phyloP scores from a whole-genome alignment of 139 green algal species.

The Bryopsis sp. region DNA sequence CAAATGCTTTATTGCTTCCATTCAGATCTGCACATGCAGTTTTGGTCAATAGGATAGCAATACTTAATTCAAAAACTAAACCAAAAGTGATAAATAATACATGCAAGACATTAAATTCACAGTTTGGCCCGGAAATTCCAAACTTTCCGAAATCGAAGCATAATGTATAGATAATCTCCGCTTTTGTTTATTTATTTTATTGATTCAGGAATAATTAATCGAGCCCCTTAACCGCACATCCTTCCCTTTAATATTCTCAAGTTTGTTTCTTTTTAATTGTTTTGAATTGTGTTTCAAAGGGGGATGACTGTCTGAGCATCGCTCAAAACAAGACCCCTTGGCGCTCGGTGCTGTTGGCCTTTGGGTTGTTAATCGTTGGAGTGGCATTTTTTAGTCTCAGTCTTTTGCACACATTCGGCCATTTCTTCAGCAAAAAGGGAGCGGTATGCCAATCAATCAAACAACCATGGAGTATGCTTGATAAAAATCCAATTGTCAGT shows the following conservation, averaged over 20 bases:
- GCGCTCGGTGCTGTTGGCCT: neutral
- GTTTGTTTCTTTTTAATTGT: neutral
- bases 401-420: constrained; percentile 1
- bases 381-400: constrained; percentile 7
- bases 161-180: neutral
- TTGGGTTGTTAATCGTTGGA: neutral
- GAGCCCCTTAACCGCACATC: neutral
- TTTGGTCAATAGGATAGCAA: neutral
- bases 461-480: neutral
- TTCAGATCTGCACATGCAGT: neutral
- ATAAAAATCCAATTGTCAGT: neutral
- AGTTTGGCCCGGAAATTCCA: neutral
- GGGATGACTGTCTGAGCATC: neutral
- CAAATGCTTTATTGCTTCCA: neutral
- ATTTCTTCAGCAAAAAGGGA: constrained; percentile 11
- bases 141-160: neutral
- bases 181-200: neutral
- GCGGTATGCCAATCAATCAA: constrained; percentile 3
- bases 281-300: neutral
- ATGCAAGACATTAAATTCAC: neutral
- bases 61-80: neutral
- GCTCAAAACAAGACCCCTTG: neutral
- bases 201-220: neutral
- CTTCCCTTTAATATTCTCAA: neutral
- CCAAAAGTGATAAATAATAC: too few relatives aligned